Base-by-base conservation (phyloP, 2,329 filamentous ascomycete genomes). In the Stachybotrys echinatus region DNA sequence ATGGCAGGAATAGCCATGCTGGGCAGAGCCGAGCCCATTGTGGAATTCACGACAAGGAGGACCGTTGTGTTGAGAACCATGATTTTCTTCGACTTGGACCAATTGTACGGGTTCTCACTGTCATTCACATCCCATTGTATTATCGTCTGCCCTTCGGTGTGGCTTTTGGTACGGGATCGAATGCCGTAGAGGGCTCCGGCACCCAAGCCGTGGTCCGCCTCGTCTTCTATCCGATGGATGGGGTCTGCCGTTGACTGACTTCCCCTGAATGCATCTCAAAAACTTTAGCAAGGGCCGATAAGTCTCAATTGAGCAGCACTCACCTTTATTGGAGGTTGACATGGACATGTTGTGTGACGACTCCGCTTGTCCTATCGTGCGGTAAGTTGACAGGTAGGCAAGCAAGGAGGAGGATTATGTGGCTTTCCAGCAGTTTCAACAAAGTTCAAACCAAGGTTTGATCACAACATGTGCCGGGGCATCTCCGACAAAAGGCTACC, bases 21-120 rank as follows among this genome's bases (percentile, higher is more conserved):
- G 1, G 85, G 82, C 5, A 89, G 71, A 0, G 83, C 74, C 40
- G 80, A 85, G 2, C 79, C 80, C 67, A 88, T 80, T 10, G 85
- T 88, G 22, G 78, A 83, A 63, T 89, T 89, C 61, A 87, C 72
- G 42, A 88, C 83, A 48, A 77, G 73, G 54, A 78, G 62, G 67
- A 83, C 80, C 2, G 77, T 76, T 1, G 79, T 73, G 22, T 80
- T 59, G 2, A 85, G 60, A 6, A 87, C 73, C 37, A 71, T 67
- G 2, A 66, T 55, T 60, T 87, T 88, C 57, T 74, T 80, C 46
- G 57, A 56, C 76, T 53, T 58, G 17, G 74, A 65, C 74, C 75
- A 81, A 59, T 80, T 79, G 59, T 78, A 71, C 2, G 77, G 77
- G 51, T 81, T 79, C 52, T 78, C 76, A 1, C 69, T 64, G 54